Evolutionary conservation across 305 asterid species (phyloP).

Genomic region (Fraxinus ornus): DNA sequence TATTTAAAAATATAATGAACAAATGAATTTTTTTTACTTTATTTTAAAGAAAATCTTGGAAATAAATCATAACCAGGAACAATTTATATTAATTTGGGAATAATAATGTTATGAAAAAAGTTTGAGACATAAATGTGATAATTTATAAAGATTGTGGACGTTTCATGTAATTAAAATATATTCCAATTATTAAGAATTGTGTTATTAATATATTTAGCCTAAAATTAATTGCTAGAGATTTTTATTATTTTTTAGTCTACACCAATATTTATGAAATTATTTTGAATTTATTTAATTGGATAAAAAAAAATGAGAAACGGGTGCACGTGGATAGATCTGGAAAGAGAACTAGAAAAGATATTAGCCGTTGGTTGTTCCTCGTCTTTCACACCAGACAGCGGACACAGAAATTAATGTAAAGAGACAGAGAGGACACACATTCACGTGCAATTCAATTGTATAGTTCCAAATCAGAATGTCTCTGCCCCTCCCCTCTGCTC

Average conservation of each 20-base stretch:
- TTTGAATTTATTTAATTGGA: background rate
- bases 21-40: no score
- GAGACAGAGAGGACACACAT: conserved; percentile 52
- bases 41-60: background rate
- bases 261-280: background rate
- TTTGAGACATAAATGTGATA: background rate
- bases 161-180: no score
- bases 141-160: background rate
- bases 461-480: conserved; percentile 59
- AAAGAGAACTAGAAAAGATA: background rate
- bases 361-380: conserved; percentile 37
- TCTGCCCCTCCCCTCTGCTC: conserved; percentile 29
- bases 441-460: conserved; percentile 67
- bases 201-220: no score
- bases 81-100: no score
- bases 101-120: background rate
- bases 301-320: background rate
- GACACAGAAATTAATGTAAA: conserved; percentile 70
- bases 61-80: no score
- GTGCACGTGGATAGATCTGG: conserved; percentile 25
- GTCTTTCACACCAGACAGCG: conserved; percentile 26
- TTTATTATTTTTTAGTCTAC: background rate
- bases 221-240: no score
- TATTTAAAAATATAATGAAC: no score
- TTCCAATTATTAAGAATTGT: background rate